These are phyloP conservation scores for Oxyria digyna DNA, from an alignment of 148 eudicot genomes.

Conservation along the genomic window DNA sequence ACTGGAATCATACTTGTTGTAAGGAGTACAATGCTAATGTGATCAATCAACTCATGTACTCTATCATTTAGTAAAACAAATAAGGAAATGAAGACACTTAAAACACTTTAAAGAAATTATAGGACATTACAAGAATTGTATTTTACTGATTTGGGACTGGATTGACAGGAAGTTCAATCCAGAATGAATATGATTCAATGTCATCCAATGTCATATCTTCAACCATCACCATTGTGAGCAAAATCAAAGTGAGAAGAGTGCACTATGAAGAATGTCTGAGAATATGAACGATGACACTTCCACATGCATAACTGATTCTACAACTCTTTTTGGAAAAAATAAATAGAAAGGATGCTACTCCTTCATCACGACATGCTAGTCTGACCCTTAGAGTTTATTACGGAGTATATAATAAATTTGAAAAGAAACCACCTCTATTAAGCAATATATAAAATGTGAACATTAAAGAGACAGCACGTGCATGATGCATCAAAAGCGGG, in stretches of 20 bases:
- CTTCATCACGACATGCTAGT: background rate
- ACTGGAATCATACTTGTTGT: background rate
- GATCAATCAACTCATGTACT: background rate
- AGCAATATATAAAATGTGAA: background rate
- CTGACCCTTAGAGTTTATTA: background rate
- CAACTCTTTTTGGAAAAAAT: background rate
- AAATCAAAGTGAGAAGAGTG: background rate
- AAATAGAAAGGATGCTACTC: background rate
- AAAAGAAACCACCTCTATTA: background rate
- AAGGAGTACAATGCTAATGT: background rate
- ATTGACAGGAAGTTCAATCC: background rate
- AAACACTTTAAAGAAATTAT: background rate
- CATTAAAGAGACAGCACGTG: background rate
- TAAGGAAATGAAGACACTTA: background rate
- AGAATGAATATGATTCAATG: background rate
- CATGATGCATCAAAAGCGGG: too few relatives aligned
- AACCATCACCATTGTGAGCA: background rate
- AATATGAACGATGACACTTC: background rate
- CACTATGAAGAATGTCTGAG: background rate
- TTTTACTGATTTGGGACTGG: background rate
- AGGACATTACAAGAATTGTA: background rate
- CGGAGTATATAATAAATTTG: background rate
- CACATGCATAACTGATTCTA: background rate
- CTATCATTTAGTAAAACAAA: background rate
- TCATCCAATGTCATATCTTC: background rate